Evolutionary conservation across 768 basidiomycete species (phyloP), one percentile per base, ranked within the genome.

Genomic region (Suillus plorans): DNA sequence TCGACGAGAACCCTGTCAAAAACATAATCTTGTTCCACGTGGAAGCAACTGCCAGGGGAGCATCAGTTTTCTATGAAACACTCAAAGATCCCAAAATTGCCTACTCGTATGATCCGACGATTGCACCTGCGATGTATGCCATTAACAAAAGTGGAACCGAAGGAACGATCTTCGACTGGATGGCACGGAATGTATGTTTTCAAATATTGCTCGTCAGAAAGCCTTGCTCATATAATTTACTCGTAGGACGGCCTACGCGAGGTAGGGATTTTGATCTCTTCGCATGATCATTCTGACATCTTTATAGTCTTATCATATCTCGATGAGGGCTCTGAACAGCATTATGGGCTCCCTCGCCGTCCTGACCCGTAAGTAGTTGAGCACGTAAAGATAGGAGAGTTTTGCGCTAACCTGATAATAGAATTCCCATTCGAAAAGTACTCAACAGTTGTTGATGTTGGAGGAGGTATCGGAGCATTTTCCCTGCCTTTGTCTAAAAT

Each of bases 381-480:
- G 36, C 36, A 10, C 3, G 10, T 10, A 9, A 37, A 37, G 36
- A 37, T 2, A 10, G 7, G 2, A 37, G 36, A 37, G 3, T 37
- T 10, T 37, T 10, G 36, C 2, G 10, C 36, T 37, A 10, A 37
- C 36, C 36, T 37, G 36, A 37, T 37, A 10, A 37, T 37, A 37
- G 36, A 37, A 37, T 37, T 37, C 36, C 36, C 36, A 37, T 37
- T 37, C 36, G 36, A 37, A 37, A 37, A 67, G 28, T 69, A 71
- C 53, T 70, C 75, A 0, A 71, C 70, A 10, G 62, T 78, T 9
- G 75, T 77, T 36, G 78, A 79, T 59, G 69, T 79, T 7, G 78
- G 77, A 10, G 77, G 77, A 49, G 72, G 77, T 6, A 70, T 76
- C 20, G 78, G 78, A 6, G 66, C 71, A 14, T 71, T 74, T 44